Evolutionary conservation across 306 rosid species (phyloP).

Genomic region (Glycyrrhiza uralensis): DNA sequence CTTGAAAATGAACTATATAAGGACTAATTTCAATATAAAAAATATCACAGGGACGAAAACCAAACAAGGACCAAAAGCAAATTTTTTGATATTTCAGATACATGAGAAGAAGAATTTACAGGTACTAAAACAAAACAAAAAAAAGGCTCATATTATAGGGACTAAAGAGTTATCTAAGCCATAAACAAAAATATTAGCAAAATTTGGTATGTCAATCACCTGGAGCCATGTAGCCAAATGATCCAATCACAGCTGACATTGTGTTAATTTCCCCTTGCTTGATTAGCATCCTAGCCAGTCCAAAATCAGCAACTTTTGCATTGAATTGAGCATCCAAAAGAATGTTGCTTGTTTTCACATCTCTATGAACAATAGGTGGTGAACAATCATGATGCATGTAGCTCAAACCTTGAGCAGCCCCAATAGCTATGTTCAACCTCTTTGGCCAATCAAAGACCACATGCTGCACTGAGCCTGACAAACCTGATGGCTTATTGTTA

Average conservation of each 20-base stretch:
- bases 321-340: slow-evolving; percentile 34
- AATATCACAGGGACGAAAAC: too few relatives aligned
- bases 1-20: too few relatives aligned
- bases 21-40: too few relatives aligned
- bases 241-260: slow-evolving; percentile 32
- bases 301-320: slow-evolving; percentile 40
- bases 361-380: slow-evolving; percentile 33
- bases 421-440: not conserved
- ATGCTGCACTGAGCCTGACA: too few relatives aligned
- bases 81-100: too few relatives aligned
- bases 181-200: too few relatives aligned
- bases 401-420: not conserved
- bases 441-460: not conserved
- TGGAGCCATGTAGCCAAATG: slow-evolving; percentile 39
- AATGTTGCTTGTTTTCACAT: slow-evolving; percentile 33
- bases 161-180: too few relatives aligned
- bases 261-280: slow-evolving; percentile 23
- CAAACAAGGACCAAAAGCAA: too few relatives aligned
- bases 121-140: too few relatives aligned
- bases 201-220: slow-evolving; percentile 17
- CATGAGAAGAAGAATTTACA: too few relatives aligned
- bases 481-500: too few relatives aligned
- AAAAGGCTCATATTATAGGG: too few relatives aligned
- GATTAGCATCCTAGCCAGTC: slow-evolving; percentile 21
- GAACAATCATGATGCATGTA: slow-evolving; percentile 26